Evolutionary conservation across 768 basidiomycete species (phyloP).

Genomic region (Suillus placidus): DNA sequence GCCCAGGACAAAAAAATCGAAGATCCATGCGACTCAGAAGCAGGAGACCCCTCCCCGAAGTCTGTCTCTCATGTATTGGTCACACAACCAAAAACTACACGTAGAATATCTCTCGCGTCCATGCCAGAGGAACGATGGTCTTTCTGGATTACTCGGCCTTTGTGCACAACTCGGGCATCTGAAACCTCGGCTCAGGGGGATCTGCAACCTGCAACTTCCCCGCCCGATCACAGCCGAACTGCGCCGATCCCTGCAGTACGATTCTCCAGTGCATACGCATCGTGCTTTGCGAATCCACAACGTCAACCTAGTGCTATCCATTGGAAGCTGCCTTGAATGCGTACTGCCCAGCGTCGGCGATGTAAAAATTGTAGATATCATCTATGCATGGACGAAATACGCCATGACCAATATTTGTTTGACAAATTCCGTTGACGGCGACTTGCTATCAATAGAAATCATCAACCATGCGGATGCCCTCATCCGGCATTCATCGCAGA

Average conservation of each 20-base stretch:
- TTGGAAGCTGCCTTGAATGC: slow-evolving; percentile 7
- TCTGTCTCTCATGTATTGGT: background rate
- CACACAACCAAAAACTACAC: no score
- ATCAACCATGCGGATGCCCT: background rate
- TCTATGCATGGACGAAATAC: background rate
- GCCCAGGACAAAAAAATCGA: background rate
- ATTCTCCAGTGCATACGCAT: background rate
- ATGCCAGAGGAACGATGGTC: background rate
- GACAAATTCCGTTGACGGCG: background rate
- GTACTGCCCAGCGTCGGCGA: background rate
- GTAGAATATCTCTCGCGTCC: background rate
- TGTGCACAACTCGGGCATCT: slow-evolving; percentile 3
- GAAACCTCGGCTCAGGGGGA: background rate
- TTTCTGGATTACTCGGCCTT: slow-evolving; percentile 13
- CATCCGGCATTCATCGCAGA: background rate
- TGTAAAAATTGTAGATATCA: background rate
- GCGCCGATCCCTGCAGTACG: background rate
- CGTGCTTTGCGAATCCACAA: slow-evolving; percentile 7
- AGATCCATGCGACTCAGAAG: no score
- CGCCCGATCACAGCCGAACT: background rate
- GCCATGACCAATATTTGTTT: background rate
- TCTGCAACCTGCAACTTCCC: background rate
- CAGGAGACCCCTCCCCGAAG: no score
- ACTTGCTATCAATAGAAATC: background rate
- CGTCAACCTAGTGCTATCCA: slow-evolving; percentile 11